These are phyloP conservation scores for Leccinum longicurvipes DNA, from an alignment of 768 basidiomycete species.

Conservation along the genomic window DNA sequence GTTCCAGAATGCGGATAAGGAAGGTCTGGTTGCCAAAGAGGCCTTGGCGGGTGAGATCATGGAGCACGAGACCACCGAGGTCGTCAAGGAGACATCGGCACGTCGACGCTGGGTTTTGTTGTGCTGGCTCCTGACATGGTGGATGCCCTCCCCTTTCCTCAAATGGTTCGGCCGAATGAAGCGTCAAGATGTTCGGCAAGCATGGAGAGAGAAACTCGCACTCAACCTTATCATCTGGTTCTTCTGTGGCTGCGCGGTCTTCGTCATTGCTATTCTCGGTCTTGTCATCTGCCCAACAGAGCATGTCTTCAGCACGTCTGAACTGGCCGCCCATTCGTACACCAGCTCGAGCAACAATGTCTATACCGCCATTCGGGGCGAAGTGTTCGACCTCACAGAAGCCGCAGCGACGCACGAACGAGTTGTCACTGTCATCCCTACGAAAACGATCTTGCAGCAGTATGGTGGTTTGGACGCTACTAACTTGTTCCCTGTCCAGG, in stretches of 20 bases:
- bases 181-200: conserved; percentile 87
- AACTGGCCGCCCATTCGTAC: conserved; percentile 72
- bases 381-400: conserved; percentile 84
- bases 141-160: conserved; percentile 75
- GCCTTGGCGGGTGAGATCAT: conserved; percentile 78
- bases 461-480: conserved; percentile 80
- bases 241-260: conserved; percentile 80
- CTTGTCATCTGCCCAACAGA: conserved; percentile 91
- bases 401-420: conserved; percentile 66
- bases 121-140: conserved; percentile 89
- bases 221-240: conserved; percentile 97
- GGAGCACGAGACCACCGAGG: conserved; percentile 86
- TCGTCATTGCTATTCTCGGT: conserved; percentile 89
- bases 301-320: conserved; percentile 79
- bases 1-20: conserved; percentile 84
- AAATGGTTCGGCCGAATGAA: conserved; percentile 86
- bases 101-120: conserved; percentile 84
- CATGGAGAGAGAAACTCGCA: conserved; percentile 96
- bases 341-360: conserved; percentile 67
- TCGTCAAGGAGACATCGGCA: conserved; percentile 77
- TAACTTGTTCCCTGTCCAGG: conserved; percentile 91
- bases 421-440: conserved; percentile 67
- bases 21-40: conserved; percentile 75
- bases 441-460: conserved; percentile 69
- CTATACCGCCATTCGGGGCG: conserved; percentile 82